Evolutionary conservation across 2,329 filamentous ascomycete genomes (phyloP).

Genomic region (Clonostachys rosea): DNA sequence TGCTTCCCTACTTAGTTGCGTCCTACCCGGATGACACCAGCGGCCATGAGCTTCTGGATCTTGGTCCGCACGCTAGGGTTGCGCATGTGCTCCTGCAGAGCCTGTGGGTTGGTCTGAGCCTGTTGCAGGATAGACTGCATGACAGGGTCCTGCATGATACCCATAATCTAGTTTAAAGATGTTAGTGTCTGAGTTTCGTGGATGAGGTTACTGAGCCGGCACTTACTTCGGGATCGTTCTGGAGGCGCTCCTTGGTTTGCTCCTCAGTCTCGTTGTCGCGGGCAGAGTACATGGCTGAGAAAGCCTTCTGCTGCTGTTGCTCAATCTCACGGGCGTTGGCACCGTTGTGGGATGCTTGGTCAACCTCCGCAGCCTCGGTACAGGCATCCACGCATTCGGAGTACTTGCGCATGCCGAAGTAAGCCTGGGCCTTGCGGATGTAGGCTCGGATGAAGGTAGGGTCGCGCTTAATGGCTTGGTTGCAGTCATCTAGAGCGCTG

Average conservation of each 20-base stretch:
- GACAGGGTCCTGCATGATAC: constrained; percentile 89
- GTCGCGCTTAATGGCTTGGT: constrained; percentile 86
- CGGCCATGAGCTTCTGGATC: constrained; percentile 91
- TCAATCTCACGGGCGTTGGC: constrained; percentile 91
- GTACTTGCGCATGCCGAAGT: constrained; percentile 97
- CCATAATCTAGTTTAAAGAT: constrained; percentile 59
- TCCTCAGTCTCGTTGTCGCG: constrained; percentile 95
- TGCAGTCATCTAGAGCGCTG: constrained; percentile 87
- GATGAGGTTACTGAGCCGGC: background rate
- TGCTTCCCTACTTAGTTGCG: constrained; percentile 9
- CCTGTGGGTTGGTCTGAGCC: constrained; percentile 87
- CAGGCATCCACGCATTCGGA: constrained; percentile 90
- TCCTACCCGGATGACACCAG: constrained; percentile 83
- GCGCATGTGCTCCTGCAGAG: constrained; percentile 95
- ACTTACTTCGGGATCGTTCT: constrained; percentile 84
- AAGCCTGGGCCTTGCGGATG: constrained; percentile 91
- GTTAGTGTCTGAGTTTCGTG: constrained; percentile 13
- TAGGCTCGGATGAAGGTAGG: constrained; percentile 92
- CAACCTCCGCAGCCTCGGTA: constrained; percentile 72
- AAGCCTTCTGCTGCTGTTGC: constrained; percentile 87
- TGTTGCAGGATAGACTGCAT: constrained; percentile 98
- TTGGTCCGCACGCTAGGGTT: constrained; percentile 81
- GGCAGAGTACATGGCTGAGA: constrained; percentile 83
- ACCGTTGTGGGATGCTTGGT: constrained; percentile 61
- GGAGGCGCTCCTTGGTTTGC: constrained; percentile 86